Evolutionary conservation across 805 yeast species (phyloP), one percentile per base, ranked within the genome.

Genomic region (Priceomyces castillae): DNA sequence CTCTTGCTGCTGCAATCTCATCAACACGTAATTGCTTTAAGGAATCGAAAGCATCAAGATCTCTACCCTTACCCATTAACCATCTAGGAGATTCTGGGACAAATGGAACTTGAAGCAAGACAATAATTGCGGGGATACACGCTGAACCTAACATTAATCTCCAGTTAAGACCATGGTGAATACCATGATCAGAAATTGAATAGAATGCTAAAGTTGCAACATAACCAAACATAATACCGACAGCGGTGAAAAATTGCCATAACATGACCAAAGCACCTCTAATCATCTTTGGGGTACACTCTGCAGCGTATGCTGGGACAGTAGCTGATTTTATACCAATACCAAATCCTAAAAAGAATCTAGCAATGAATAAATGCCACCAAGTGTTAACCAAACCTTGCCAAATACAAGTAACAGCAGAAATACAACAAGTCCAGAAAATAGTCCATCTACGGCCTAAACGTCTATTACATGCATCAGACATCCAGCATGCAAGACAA

Each of bases 241-340:
- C 77, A 1, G 88, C 87, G n/a, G 86, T 81, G 70, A 81, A 82
- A 53, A 80, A 78, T 64, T 83, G 88, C 85, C 86, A 82, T 64
- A 78, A 68, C 83, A 82, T 81, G 39, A 81, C 80, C 46, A 83
- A 65, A 1, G 86, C 78, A 39, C 89, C 89, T 56, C 88, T 69
- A 33, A 77, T 73, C 10, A 64, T 63, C 11, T 77, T 76, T 1
- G 86, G 86, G 7, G 80, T 57, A 53, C 80, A 74, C 56, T 81
- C 87, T 12, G 86, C 84, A 22, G 81, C 73, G 50, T 77, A 80
- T 10, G 84, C 80, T 4, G 89, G 87, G 7, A 81, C 85, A 12
- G 85, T 80, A 19, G 86, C 77, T 2, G 85, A 80, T 51, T 80
- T 78, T 40, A 81, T 73, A 41, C 89, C 89, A 52, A 82, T 73